Base-by-base conservation (phyloP, 495 filamentous ascomycete genomes). In the Xylaria cubensis region DNA sequence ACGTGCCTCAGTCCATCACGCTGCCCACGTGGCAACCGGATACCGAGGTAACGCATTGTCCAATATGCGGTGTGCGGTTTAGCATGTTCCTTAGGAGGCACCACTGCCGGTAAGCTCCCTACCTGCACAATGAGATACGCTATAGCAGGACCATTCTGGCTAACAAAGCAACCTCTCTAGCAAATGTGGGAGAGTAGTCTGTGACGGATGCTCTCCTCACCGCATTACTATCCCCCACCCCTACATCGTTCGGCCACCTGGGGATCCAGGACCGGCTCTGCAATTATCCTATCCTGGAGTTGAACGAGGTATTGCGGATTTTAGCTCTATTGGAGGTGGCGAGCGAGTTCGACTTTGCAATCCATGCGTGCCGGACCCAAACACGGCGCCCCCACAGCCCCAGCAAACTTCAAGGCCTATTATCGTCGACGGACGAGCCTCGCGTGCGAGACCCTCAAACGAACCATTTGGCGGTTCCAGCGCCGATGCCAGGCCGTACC, bases 131-230 rank as follows among this genome's bases (percentile, higher is more conserved):
- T 32, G 39, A 55, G 63, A 41, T 4, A 41, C 36, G 21, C 36
- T 70, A 21, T 9, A 19, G 29, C 51, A 42, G 19, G 19, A 26
- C 59, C 61, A 51, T 44, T 17, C 42, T 72, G 67, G 36, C 75
- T 79, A 71, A 77, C 48, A 70, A 13, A 46, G 2, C 4, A 56
- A 56, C 63, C 58, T 42, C 26, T 13, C 10, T 71, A 94, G 95
- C 65, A 98, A 97, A 84, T 99, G 96, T 80, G 96, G 96, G 8
- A 88, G 95, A 39, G 97, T 99, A 1, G 97, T 99, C 17, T 99
- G 96, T 80, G 89, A 91, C 66, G 82, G 88, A 21, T 99, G 96
- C 81, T 98, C 97, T 4, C 96, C 97, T 5, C 95, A 98, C 80
- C 90, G 93, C 51, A 98, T 99, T 77, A 97, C 92, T 1, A 97